Base-by-base conservation (phyloP, 352 stramenopile genomes). In the Sclerospora graminicola region DNA sequence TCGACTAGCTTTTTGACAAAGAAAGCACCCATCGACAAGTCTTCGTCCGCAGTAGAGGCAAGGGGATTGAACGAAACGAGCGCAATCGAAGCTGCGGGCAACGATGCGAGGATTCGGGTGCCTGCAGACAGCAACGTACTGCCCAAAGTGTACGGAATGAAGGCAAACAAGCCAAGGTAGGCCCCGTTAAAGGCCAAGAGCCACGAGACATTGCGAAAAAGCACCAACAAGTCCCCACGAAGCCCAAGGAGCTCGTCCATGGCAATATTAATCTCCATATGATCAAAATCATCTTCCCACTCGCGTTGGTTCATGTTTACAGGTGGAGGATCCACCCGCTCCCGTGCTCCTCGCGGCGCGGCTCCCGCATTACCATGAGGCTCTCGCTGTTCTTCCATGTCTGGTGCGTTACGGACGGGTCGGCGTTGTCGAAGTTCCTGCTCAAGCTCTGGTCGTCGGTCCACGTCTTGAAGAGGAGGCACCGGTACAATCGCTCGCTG, bases 201-300 rank as follows among this genome's bases (percentile, higher is more conserved):
- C 93, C 95, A 99, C 37, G 96, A 89, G 4, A 98, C 76, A 52
- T 99, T 98, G 16, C 94, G 84, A 48, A 98, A 83, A 5, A 98
- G 60, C 19, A 95, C 82, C 36, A 91, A 63, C 29, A 97, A 62
- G 21, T 97, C 94, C 2, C 95, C 95, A 31, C 94, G 87, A 15
- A 98, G 68, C 7, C 95, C 95, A n/a, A 99, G 58, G 1, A 99
- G 63, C 54, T 99, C 94, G 53, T 98, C 94, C 57, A 99, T 81
- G 0, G 94, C 92, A 27, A 98, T 89, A 49, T 96, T 95, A 42
- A 96, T 89, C 56, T 97, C 88, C 72, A 96, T 89, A 57, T 95
- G 76, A 20, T 94, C 78, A 34, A 93, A 85, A 24, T 95, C 84
- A 44, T 95, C 84, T 40, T 95, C 82, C 75, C 81, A 89, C 16